Percentiles rank a stretch among this genome's conserved stretches.
Conservation (phyloP, 2,329 filamentous ascomycete genomes). For the Didymella exigua region DNA sequence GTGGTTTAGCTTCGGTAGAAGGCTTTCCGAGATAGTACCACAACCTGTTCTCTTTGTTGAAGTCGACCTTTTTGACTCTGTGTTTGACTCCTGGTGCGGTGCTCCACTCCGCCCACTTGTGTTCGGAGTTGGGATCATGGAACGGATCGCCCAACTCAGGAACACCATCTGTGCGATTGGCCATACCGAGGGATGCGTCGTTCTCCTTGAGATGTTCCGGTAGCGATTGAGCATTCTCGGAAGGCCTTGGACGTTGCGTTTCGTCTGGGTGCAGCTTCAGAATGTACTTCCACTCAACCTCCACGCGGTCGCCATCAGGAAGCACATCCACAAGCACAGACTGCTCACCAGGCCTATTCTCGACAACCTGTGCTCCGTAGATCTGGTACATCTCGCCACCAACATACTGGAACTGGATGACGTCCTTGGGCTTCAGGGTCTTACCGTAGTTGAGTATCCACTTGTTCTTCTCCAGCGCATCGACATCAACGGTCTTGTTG, state of each 20-base stretch:
- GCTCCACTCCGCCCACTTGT: conserved; percentile 72
- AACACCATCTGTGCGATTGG: conserved; percentile 57
- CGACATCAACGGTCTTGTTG: conserved; percentile 73
- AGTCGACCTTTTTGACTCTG: conserved; percentile 70
- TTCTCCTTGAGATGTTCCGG: conserved; percentile 60
- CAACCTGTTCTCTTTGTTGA: conserved; percentile 73
- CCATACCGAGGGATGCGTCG: conserved; percentile 51
- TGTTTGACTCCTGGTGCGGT: conserved; percentile 51
- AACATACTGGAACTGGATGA: conserved; percentile 85
- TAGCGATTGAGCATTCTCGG: conserved; percentile 72
- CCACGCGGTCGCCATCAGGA: conserved; percentile 78
- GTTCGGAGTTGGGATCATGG: conserved; percentile 51
- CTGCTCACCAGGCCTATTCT: conserved; percentile 78
- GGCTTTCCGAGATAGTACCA: conserved; percentile 88
- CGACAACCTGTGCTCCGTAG: conserved; percentile 84
- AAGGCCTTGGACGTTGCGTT: conserved; percentile 75
- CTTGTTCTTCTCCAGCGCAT: conserved; percentile 71
- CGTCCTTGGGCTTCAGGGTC: conserved; percentile 71
- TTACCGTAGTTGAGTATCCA: conserved; percentile 72
- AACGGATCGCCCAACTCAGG: conserved; percentile 56
- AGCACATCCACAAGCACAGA: conserved; percentile 80
- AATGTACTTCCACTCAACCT: conserved; percentile 85
- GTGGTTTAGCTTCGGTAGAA: conserved; percentile 88
- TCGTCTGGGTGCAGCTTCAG: conserved; percentile 73
- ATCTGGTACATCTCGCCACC: conserved; percentile 81